A percentile compares a stretch with the other conserved stretches of the same genome.
These are phyloP conservation scores for Lithocarpus polystachyus DNA, from an alignment of 306 rosid species.

Conservation along the genomic window DNA sequence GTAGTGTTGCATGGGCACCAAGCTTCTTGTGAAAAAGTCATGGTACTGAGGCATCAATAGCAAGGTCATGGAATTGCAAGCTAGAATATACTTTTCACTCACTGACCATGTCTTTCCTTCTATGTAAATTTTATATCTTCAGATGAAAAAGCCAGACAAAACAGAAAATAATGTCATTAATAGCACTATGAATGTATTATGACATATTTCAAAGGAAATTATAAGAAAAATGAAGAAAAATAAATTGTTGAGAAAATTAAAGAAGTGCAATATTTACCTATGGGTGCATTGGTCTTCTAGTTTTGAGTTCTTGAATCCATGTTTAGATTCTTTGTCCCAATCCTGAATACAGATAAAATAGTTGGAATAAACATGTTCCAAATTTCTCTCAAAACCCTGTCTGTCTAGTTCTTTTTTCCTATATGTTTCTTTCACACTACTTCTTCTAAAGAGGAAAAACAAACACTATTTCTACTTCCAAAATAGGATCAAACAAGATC, in stretches of 20 bases:
- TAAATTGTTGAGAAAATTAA: neutral
- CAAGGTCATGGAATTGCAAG: constrained; percentile 63
- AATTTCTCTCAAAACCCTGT: too few relatives aligned
- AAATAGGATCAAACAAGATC: too few relatives aligned
- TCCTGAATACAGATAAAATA: constrained; percentile 37
- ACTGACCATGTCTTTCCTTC: constrained; percentile 90
- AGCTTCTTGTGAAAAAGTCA: constrained; percentile 65
- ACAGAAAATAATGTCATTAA: neutral
- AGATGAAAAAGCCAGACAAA: neutral
- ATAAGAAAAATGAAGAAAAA: neutral
- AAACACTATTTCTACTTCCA: too few relatives aligned
- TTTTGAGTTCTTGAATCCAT: constrained; percentile 66
- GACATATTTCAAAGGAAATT: neutral
- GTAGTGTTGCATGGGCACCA: constrained; percentile 64
- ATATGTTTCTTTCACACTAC: too few relatives aligned
- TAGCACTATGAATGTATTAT: neutral
- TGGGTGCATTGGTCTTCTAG: constrained; percentile 74
- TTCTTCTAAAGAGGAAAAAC: too few relatives aligned
- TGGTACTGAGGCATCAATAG: constrained; percentile 47
- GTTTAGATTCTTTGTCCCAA: constrained; percentile 63
- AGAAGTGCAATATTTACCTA: constrained; percentile 14
- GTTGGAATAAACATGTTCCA: too few relatives aligned
- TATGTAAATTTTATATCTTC: constrained; percentile 64
- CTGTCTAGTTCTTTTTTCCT: too few relatives aligned
- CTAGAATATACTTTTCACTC: constrained; percentile 74